Percentiles rank a stretch among this genome's conserved stretches.
Conservation (phyloP, 306 rosid genomes). For the Cucumis cinereus region DNA sequence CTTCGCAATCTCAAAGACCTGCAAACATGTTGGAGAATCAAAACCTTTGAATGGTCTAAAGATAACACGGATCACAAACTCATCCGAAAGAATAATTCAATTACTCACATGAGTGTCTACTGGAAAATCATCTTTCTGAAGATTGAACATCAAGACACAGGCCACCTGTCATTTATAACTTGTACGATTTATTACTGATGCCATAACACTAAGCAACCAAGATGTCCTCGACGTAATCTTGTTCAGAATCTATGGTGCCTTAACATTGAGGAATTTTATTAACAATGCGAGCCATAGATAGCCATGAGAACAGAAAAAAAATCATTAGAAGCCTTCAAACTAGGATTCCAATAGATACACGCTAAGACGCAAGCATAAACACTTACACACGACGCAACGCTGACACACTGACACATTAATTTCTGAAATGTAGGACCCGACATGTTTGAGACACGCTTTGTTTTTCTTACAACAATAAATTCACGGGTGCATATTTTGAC, state of each 20-base stretch:
- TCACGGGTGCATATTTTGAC: too few species aligned
- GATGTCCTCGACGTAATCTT: background rate
- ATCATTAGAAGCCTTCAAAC: background rate
- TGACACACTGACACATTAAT: too few species aligned
- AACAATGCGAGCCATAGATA: background rate
- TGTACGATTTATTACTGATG: background rate
- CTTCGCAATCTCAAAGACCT: conserved; percentile 84
- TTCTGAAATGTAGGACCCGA: too few species aligned
- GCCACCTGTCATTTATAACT: conserved; percentile 20
- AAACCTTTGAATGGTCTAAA: background rate
- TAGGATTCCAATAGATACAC: background rate
- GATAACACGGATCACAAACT: background rate
- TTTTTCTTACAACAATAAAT: too few species aligned
- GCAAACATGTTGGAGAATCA: conserved; percentile 1
- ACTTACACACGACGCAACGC: too few species aligned
- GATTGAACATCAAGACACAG: conserved; percentile 50
- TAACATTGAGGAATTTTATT: background rate
- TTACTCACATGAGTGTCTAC: conserved; percentile 86
- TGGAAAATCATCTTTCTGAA: conserved; percentile 85
- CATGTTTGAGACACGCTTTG: too few species aligned
- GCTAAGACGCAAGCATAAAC: too few species aligned
- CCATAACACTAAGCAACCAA: background rate
- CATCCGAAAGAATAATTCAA: background rate
- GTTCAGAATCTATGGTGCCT: background rate
- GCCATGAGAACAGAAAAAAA: background rate